Evolutionary conservation across 2,329 filamentous ascomycete species (phyloP), one percentile per base, ranked within the genome.

Genomic region (Scedosporium minutisporum): DNA sequence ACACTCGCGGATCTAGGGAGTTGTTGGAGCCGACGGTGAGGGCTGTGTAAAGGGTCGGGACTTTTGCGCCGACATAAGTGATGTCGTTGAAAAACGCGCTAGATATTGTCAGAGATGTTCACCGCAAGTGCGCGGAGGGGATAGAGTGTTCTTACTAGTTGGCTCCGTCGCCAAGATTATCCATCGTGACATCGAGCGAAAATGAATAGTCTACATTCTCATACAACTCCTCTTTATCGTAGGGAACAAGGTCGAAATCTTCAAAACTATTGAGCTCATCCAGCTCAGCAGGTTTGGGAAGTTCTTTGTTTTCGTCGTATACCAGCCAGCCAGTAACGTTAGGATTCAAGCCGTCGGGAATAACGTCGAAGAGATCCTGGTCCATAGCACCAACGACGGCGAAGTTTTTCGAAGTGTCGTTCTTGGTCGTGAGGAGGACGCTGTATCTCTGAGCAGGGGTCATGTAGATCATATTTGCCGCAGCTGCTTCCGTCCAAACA

Each of bases 31-130:
- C 85, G 1, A 85, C 75, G 0, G 84, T 85, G 3, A 96, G 78
- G 1, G 82, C 90, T 0, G 88, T 91, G 78, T 92, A 96, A 0
- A 96, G 79, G 0, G 88, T 86, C 0, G 91, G 92, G 0, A 96
- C 91, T 71, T 90, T 90, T 58, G 89, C 90, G 0, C 75, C 63
- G 3, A 83, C 82, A 72, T 93, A 96, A 33, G 89, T 91, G 65
- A 91, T 84, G 72, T 90, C 87, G 77, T 93, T 93, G 76, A 90
- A 84, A 74, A 87, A 87, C 64, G 85, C 87, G 63, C 0, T 75
- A 80, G 65, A 89, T 38, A 38, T 14, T 38, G 33, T 38, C 33
- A 38, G 33, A 85, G 70, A 96, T 92, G 68, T 96, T 90, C 63
- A 88, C 87, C 4, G 18, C 3, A n/a, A 46, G 7, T 4, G 16